These are phyloP conservation scores for Coemansia aciculifera DNA, from an alignment of 192 early-diverging fungal genomes.

Conservation along the genomic window DNA sequence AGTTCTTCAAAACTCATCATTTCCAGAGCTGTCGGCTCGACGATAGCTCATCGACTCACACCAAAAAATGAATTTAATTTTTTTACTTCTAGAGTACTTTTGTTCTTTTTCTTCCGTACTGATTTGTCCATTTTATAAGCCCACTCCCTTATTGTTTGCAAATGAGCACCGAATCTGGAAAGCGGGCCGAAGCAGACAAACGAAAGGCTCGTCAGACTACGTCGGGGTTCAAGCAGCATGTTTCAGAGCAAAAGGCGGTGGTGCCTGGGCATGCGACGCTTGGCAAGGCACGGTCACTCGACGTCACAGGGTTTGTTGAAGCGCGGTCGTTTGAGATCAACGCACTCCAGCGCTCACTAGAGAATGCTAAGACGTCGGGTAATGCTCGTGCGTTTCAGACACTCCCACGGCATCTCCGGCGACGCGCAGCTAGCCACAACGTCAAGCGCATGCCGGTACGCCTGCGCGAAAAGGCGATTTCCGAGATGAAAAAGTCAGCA, in stretches of 20 bases:
- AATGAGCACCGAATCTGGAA: background rate
- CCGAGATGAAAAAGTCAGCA: constrained; percentile 63
- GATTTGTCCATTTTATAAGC: background rate
- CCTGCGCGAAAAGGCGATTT: constrained; percentile 71
- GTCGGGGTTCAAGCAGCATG: constrained; percentile 9
- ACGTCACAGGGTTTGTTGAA: constrained; percentile 55
- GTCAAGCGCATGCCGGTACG: constrained; percentile 86
- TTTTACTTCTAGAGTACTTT: background rate
- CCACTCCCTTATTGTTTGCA: background rate
- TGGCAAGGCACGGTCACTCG: constrained; percentile 41
- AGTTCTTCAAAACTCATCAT: background rate
- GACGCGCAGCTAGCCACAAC: constrained; percentile 95
- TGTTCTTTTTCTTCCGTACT: background rate
- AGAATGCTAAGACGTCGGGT: constrained; percentile 57
- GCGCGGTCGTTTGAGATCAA: constrained; percentile 85
- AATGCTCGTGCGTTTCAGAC: constrained; percentile 83
- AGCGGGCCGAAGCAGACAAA: background rate
- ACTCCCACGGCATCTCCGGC: constrained; percentile 84
- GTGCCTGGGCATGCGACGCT: constrained; percentile 21
- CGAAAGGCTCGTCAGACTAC: constrained; percentile 15
- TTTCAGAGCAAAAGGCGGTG: constrained; percentile 1
- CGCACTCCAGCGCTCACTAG: constrained; percentile 77
- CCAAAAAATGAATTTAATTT: background rate
- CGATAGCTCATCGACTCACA: background rate
- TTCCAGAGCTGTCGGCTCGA: background rate